phyloP scores from a whole-genome alignment of 257 asterid genomes.

The Jacaranda mimosifolia region DNA sequence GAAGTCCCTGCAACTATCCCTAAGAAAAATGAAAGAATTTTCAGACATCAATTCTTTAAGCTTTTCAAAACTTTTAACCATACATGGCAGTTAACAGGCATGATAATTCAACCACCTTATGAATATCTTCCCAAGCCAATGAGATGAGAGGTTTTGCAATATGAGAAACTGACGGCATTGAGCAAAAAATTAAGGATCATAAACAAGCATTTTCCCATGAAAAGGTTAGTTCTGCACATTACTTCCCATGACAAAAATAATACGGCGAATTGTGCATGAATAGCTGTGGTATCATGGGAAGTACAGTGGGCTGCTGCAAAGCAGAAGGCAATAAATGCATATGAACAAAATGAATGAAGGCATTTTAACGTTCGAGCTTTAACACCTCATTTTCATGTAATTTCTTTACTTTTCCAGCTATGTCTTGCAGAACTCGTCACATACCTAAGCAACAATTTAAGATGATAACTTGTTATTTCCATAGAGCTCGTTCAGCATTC shows the following conservation, averaged over 20 bases:
- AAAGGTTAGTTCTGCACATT: slow-evolving; percentile 23
- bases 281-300: slow-evolving; percentile 30
- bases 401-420: slow-evolving; percentile 33
- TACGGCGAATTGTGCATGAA: slow-evolving; percentile 40
- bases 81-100: too few relatives aligned
- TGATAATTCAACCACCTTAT: too few relatives aligned
- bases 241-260: slow-evolving; percentile 21
- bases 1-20: too few relatives aligned
- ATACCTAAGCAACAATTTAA: slow-evolving; percentile 25
- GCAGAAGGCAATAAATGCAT: slow-evolving; percentile 42
- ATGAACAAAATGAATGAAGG: slow-evolving; percentile 65
- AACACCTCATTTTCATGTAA: slow-evolving; percentile 24
- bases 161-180: neutral
- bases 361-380: slow-evolving; percentile 33
- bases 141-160: neutral
- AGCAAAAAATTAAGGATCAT: neutral
- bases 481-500: slow-evolving; percentile 38
- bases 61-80: too few relatives aligned
- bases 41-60: too few relatives aligned
- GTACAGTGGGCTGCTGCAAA: slow-evolving; percentile 36
- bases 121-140: too few relatives aligned
- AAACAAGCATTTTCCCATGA: slow-evolving; percentile 15
- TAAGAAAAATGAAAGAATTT: too few relatives aligned
- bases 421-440: slow-evolving; percentile 27
- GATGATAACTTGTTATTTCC: slow-evolving; percentile 40